Percentiles rank a stretch among this genome's conserved stretches.
phyloP scores from a whole-genome alignment of 768 basidiomycete species.

The Termitomyces sp. region DNA sequence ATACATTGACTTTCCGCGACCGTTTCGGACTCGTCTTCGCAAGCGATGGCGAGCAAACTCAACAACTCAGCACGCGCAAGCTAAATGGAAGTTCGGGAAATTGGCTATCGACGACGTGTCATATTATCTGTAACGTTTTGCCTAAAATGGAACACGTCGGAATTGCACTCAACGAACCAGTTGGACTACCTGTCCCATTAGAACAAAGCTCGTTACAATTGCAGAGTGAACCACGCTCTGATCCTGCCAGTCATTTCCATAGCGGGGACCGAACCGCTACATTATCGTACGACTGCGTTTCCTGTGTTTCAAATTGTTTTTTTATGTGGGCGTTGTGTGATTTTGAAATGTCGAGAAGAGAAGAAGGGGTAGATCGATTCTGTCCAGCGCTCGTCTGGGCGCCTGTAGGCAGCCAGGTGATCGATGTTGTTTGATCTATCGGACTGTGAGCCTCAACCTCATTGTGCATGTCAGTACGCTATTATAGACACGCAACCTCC shows the following conservation, averaged over 20 bases:
- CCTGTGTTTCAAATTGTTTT: slow-evolving; percentile 31
- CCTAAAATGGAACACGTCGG: no score
- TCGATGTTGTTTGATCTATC: slow-evolving; percentile 42
- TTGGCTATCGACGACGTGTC: slow-evolving; percentile 66
- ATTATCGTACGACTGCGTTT: slow-evolving; percentile 42
- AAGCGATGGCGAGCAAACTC: slow-evolving; percentile 43
- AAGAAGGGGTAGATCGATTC: slow-evolving; percentile 19
- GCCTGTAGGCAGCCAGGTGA: slow-evolving; percentile 55
- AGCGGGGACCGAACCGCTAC: no score
- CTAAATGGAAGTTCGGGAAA: slow-evolving; percentile 77
- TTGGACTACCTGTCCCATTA: no score
- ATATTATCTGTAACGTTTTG: no score
- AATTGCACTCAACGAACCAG: no score
- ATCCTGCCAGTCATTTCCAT: no score
- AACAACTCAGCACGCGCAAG: slow-evolving; percentile 51
- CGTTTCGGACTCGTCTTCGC: slow-evolving; percentile 24
- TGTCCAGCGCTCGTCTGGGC: slow-evolving; percentile 10
- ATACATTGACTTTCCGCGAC: slow-evolving; percentile 47
- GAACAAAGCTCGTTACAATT: no score
- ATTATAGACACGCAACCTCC: not conserved
- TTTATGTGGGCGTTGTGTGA: slow-evolving; percentile 13
- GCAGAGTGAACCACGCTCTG: no score
- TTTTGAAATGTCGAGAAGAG: slow-evolving; percentile 21
- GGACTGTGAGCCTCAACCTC: not conserved
- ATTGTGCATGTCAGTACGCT: not conserved